phyloP scores from a whole-genome alignment of 208 protist species.

The Crithidia expoeki region DNA sequence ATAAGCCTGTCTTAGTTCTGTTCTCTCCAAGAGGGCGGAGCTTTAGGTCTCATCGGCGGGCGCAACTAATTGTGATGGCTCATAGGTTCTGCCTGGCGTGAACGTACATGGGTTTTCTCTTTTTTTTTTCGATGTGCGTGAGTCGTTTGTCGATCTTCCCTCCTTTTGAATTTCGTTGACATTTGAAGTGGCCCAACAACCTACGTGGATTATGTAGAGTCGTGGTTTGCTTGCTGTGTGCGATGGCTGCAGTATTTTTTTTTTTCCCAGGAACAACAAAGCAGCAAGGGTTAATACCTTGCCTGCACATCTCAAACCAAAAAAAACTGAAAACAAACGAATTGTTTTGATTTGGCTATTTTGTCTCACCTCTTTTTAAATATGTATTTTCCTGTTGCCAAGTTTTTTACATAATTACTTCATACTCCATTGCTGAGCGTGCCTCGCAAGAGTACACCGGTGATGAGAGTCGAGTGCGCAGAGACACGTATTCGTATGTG shows the following conservation, averaged over 20 bases:
- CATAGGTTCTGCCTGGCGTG: not conserved
- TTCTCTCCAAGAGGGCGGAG: not conserved
- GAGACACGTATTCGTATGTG: not conserved
- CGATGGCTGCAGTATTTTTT: not conserved
- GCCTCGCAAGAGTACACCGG: not conserved
- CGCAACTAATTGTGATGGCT: constrained; percentile 7
- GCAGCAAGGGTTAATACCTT: no score
- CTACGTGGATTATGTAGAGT: not conserved
- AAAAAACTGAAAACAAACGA: no score
- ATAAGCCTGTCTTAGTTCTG: not conserved
- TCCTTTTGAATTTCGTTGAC: not conserved
- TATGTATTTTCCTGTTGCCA: no score
- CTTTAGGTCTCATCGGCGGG: not conserved
- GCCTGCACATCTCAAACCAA: no score
- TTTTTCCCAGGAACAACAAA: not conserved
- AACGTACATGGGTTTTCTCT: not conserved
- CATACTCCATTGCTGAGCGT: not conserved
- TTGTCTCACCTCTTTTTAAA: not conserved
- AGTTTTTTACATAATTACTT: no score
- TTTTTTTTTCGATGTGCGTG: not conserved
- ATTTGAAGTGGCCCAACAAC: no score
- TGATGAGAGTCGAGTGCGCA: not conserved
- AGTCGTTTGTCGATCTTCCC: no score
- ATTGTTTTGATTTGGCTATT: not conserved
- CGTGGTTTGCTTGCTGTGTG: not conserved